Conservation (phyloP, 768 basidiomycete genomes). For the Rhodotorula graminis region DNA sequence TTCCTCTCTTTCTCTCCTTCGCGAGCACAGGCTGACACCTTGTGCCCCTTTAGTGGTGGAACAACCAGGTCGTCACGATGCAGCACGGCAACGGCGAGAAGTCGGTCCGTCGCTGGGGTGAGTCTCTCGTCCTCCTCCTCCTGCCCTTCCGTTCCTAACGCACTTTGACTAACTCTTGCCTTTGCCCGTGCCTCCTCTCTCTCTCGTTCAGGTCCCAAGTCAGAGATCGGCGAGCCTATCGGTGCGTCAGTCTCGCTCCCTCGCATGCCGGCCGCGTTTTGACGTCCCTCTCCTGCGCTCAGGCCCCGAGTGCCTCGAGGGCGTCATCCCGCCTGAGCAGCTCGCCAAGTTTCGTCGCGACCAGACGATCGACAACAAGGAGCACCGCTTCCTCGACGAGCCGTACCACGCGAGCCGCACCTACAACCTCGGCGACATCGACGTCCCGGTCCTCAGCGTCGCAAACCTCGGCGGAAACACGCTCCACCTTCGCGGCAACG, state of each 20-base stretch:
- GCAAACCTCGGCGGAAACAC: constrained; percentile 43
- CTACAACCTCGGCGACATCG: constrained; percentile 41
- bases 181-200: not conserved
- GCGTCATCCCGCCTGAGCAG: constrained; percentile 31
- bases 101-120: constrained; percentile 20
- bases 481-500: constrained; percentile 43
- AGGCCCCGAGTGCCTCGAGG: constrained; percentile 32
- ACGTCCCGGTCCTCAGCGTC: constrained; percentile 40
- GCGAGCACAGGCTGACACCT: not conserved
- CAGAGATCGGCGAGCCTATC: not conserved
- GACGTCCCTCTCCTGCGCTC: too few relatives aligned
- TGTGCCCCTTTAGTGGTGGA: constrained; percentile 26
- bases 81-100: constrained; percentile 37
- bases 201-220: not conserved
- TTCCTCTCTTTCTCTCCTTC: constrained; percentile 3
- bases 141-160: not conserved
- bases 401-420: constrained; percentile 35
- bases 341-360: constrained; percentile 34
- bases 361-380: constrained; percentile 39
- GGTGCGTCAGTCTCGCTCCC: too few relatives aligned
- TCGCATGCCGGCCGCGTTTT: too few relatives aligned
- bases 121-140: not conserved
- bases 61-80: constrained; percentile 36
- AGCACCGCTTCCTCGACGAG: constrained; percentile 40
- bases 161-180: too few relatives aligned